Base-by-base conservation (phyloP, 139 green algal genomes). In the Chlorella sp. region DNA sequence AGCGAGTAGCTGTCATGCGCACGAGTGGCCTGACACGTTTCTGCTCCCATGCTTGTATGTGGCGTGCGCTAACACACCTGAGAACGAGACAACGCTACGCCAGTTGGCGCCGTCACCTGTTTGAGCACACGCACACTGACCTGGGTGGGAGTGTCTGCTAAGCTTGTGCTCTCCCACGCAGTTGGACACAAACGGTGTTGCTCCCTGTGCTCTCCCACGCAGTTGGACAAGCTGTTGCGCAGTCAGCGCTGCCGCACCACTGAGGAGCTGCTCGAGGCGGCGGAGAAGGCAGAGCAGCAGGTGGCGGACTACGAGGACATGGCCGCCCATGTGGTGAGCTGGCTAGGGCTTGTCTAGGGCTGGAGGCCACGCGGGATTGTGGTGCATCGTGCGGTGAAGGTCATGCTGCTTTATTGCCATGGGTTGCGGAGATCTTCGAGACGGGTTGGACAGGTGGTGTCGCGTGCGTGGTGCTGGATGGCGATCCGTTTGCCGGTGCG, bases 181-280 rank as follows among this genome's bases (percentile, higher is more conserved):
- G 42, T 55, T 55, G 42, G 42, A 55, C n/a, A n/a, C n/a, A n/a
- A n/a, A n/a, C n/a, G n/a, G n/a, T n/a, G n/a, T n/a, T n/a, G n/a
- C n/a, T n/a, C n/a, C 33, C n/a, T 31, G 3, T 6, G 5, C 31
- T 2, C 32, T 29, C 20, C 10, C 42, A 10, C 17, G 42, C 42
- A 55, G 42, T 55, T 55, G 42, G 42, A 55, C 31, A 64, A 74
- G 23, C 78, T 94, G 59, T 67, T 86, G 35, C 74, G 77, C 66
- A 67, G 77, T 62, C 75, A 88, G 68, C 71, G 81, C 27, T 82
- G 62, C 32, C 29, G 55, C 31, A 79, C 55, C 31, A 86, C 68
- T 0, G 80, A 79, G 22, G 70, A 88, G 70, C 82, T 95, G 73
- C 72, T 94, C 50, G 74, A 78, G 29, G 27, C 63, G 22, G 80